Evolutionary conservation across 257 asterid genomes (phyloP).

Genomic region (Nicotiana tomentosiformis): DNA sequence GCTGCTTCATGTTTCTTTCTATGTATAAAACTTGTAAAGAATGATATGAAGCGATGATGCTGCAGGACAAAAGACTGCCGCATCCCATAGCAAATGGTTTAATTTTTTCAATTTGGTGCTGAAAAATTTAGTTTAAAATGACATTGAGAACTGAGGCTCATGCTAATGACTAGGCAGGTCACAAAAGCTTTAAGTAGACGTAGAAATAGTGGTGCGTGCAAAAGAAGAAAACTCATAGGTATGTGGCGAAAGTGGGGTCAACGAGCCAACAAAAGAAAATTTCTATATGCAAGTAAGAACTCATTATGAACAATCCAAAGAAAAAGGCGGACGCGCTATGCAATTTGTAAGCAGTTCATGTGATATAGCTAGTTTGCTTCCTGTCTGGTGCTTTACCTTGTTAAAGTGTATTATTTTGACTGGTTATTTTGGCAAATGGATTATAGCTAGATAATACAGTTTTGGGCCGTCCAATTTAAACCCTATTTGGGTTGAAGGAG

Average conservation of each 20-base stretch:
- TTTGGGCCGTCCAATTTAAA: neutral
- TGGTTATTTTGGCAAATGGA: neutral
- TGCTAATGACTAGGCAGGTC: neutral
- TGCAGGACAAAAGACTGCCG: neutral
- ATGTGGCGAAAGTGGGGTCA: neutral
- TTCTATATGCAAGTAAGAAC: neutral
- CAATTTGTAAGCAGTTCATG: neutral
- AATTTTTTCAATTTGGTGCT: neutral
- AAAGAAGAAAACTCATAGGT: neutral
- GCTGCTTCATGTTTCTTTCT: conserved; percentile 5
- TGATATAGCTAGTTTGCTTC: neutral
- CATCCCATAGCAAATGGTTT: neutral
- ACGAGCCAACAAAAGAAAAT: neutral
- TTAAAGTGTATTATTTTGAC: neutral
- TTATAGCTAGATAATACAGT: neutral
- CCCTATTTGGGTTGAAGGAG: neutral
- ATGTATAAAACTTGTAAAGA: neutral
- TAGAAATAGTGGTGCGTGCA: neutral
- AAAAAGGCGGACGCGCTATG: neutral
- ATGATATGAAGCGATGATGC: neutral
- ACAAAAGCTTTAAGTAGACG: neutral
- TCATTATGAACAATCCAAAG: neutral
- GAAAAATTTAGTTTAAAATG: neutral
- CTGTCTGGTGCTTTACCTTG: neutral
- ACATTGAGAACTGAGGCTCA: neutral